These are phyloP conservation scores for Cryomyces minteri DNA, from an alignment of 495 filamentous ascomycete genomes.

Conservation along the genomic window DNA sequence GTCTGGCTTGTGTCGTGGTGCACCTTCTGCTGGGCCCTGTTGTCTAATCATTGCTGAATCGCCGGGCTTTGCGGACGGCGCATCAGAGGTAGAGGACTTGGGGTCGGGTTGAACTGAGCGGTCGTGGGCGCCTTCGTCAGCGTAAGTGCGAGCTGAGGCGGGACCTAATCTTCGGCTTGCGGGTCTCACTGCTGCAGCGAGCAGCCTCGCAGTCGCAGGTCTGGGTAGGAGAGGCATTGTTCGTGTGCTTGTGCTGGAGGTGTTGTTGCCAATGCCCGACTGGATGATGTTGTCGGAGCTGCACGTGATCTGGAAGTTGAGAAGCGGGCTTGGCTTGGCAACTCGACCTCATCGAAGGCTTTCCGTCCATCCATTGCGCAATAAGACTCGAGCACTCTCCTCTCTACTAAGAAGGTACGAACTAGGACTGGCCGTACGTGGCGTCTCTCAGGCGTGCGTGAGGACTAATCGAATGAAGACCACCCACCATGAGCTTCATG, in stretches of 20 bases:
- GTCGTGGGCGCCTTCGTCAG: not conserved
- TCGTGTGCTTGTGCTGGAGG: too few species aligned
- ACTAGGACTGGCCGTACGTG: too few species aligned
- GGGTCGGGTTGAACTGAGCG: not conserved
- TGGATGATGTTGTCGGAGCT: too few species aligned
- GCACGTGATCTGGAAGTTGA: too few species aligned
- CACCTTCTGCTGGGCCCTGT: slow-evolving; percentile 30
- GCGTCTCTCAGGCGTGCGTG: too few species aligned
- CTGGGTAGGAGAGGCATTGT: too few species aligned
- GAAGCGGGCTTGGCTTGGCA: too few species aligned
- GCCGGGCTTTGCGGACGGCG: slow-evolving; percentile 4
- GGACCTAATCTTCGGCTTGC: not conserved
- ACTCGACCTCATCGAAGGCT: not conserved
- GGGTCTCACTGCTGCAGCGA: not conserved
- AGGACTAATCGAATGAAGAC: too few species aligned
- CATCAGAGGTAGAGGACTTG: not conserved
- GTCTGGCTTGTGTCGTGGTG: slow-evolving; percentile 52
- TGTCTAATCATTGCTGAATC: slow-evolving; percentile 32
- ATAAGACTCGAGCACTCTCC: too few species aligned
- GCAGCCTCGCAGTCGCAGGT: not conserved
- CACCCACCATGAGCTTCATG: slow-evolving; percentile 61
- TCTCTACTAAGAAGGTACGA: too few species aligned
- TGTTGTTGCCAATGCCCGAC: too few species aligned
- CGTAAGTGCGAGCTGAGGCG: not conserved
- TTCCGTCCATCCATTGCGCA: not conserved